Base-by-base conservation (phyloP, 2,329 filamentous ascomycete genomes). In the Cladosporium colombiae region DNA sequence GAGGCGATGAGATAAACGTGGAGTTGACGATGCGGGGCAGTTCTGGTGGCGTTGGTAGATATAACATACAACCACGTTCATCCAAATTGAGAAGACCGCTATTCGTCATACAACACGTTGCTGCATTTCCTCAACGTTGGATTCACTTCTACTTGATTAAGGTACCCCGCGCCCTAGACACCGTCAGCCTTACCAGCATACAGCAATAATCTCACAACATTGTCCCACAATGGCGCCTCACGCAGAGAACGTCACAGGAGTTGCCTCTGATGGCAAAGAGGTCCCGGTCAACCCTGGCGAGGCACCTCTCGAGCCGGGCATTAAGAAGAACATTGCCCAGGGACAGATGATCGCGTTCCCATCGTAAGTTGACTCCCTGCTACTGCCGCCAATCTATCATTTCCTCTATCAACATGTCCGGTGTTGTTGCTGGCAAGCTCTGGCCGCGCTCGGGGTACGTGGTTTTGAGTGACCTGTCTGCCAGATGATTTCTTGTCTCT, bases 281-380 rank as follows among this genome's bases (percentile, higher is more conserved):
- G 70, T 70, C n/a, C 70, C 72, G 23, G 73, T 73, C 21, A 76
- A 74, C 66, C 65, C 68, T 13, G 74, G 74, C 40, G 64, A 72
- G 49, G 73, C 71, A 2, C 74, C 74, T 16, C 69, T 71, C 8
- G 74, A 76, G 66, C 74, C 74, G 13, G 74, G 74, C 35, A 66
- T 76, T 65, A 74, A 75, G 69, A 73, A 74, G 67, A 70, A 65
- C 40, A 71, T 74, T 58, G 73, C 74, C 13, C 66, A 74, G 50
- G 73, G 71, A 11, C 74, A 75, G 65, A 71, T 72, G 73, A 63
- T 66, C 1, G 68, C 69, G 16, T 75, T 74, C 60, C 74, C 74
- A 16, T 61, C 66, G 71, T 73, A 55, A 55, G 69, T 62, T 3
- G 4, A 7, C 10, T n/a, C 1, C 33, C 31, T 29, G 18, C 52